Conservation (phyloP, 371 early-diverging fungal genomes). For the Syncephalastrum sp. region DNA sequence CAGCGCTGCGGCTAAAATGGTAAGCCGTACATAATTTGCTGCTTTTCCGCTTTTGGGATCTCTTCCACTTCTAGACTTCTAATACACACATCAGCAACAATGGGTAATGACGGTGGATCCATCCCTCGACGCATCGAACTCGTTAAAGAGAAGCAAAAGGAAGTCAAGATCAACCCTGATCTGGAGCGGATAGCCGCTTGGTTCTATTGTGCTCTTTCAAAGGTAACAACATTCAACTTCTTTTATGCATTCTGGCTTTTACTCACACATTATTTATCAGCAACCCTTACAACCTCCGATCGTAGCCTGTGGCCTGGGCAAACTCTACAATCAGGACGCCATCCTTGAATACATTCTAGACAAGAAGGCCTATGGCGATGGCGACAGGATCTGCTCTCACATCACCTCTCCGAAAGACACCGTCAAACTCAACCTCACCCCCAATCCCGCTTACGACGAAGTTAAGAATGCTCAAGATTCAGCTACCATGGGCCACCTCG, state of each 20-base stretch:
- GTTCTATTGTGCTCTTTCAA: slow-evolving; percentile 89
- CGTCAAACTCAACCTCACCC: slow-evolving; percentile 67
- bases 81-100: slow-evolving; percentile 21
- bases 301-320: slow-evolving; percentile 81
- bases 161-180: slow-evolving; percentile 72
- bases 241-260: not conserved
- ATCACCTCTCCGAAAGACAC: slow-evolving; percentile 76
- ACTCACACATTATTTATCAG: slow-evolving; percentile 16
- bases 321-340: slow-evolving; percentile 91
- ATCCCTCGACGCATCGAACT: slow-evolving; percentile 94
- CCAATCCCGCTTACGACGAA: slow-evolving; percentile 68
- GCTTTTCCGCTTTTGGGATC: not conserved
- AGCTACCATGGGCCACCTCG: slow-evolving; percentile 46
- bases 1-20: too few species aligned
- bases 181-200: slow-evolving; percentile 68
- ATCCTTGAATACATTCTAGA: slow-evolving; percentile 84
- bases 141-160: slow-evolving; percentile 84
- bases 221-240: slow-evolving; percentile 38
- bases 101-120: slow-evolving; percentile 96
- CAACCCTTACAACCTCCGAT: slow-evolving; percentile 76
- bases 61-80: not conserved
- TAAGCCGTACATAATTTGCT: too few species aligned
- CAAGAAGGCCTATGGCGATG: slow-evolving; percentile 77
- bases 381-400: slow-evolving; percentile 78
- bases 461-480: slow-evolving; percentile 26